A percentile compares a stretch with the other conserved stretches of the same genome.
Evolutionary conservation across 495 filamentous ascomycete species (phyloP).

Genomic region (Pyrenopolyporus hunteri): DNA sequence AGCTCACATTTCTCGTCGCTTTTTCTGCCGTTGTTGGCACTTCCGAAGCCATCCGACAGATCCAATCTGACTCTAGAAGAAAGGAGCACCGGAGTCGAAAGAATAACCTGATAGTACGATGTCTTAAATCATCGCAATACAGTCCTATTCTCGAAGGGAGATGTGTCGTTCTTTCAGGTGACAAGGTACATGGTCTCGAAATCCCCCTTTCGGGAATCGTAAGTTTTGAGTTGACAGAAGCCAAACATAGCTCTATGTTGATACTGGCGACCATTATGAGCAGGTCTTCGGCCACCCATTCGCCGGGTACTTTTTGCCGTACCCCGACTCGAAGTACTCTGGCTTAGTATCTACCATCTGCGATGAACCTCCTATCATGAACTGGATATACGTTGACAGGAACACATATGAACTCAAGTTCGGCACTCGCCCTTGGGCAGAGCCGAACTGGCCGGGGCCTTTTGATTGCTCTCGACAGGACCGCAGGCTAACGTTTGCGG

Average conservation of each 20-base stretch:
- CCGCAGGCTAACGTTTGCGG: constrained; percentile 51
- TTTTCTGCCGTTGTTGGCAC: constrained; percentile 59
- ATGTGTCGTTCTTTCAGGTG: constrained; percentile 51
- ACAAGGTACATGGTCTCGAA: constrained; percentile 45
- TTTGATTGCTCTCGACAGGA: constrained; percentile 57
- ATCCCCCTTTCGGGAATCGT: not conserved
- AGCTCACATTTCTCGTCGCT: constrained; percentile 54
- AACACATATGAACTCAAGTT: constrained; percentile 58
- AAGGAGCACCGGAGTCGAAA: constrained; percentile 58
- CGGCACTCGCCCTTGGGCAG: constrained; percentile 47
- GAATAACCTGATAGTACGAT: constrained; percentile 55
- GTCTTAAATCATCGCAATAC: constrained; percentile 49
- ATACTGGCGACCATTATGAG: constrained; percentile 45
- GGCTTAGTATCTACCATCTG: constrained; percentile 57
- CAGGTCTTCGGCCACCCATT: constrained; percentile 53
- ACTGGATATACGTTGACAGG: constrained; percentile 61
- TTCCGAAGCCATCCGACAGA: constrained; percentile 56
- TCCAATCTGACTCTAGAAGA: constrained; percentile 51
- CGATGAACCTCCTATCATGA: constrained; percentile 57
- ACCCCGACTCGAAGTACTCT: constrained; percentile 52
- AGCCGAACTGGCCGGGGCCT: constrained; percentile 50
- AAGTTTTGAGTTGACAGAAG: constrained; percentile 21
- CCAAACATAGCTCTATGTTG: constrained; percentile 44
- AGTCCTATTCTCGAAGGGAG: constrained; percentile 51
- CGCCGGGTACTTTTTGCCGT: constrained; percentile 58